Conservation (phyloP, 345 rosid genomes). For the Moricandia moricandioides region DNA sequence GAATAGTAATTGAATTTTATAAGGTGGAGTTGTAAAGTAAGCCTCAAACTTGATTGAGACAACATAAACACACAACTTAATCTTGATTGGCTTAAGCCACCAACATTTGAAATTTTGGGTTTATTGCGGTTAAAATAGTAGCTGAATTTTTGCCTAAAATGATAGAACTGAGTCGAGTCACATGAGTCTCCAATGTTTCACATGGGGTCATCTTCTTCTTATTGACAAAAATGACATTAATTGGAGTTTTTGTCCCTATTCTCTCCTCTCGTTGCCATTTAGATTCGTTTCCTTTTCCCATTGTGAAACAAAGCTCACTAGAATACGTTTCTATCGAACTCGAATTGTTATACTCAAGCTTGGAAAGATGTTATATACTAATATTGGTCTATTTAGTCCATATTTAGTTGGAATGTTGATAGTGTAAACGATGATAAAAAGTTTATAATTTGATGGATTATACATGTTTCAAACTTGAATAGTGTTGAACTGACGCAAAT, state of each 20-base stretch:
- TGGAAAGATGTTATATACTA: not conserved
- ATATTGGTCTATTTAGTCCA: not conserved
- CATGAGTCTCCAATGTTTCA: conserved; percentile 39
- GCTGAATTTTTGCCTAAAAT: conserved; percentile 23
- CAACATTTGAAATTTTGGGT: conserved; percentile 5
- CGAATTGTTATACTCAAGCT: not conserved
- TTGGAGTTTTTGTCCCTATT: conserved; percentile 32
- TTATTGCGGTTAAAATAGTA: conserved; percentile 7
- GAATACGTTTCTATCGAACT: not conserved
- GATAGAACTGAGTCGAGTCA: conserved; percentile 36
- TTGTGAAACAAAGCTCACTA: conserved; percentile 4
- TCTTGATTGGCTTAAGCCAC: not conserved
- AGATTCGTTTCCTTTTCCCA: conserved; percentile 23
- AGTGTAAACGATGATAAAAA: not conserved
- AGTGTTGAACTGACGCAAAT: conserved; percentile 14
- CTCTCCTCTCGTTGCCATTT: conserved; percentile 24
- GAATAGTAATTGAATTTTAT: not conserved
- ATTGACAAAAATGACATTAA: conserved; percentile 37
- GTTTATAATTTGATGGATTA: not conserved
- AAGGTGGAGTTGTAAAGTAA: not conserved
- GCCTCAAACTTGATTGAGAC: not conserved
- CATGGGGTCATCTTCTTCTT: conserved; percentile 40
- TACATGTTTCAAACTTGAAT: not conserved
- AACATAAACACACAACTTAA: not conserved
- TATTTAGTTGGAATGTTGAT: not conserved